Percentiles rank a stretch among this genome's conserved stretches.
Evolutionary conservation across 1,139 yeast genomes (phyloP).

Genomic region (Pichia sp.): DNA sequence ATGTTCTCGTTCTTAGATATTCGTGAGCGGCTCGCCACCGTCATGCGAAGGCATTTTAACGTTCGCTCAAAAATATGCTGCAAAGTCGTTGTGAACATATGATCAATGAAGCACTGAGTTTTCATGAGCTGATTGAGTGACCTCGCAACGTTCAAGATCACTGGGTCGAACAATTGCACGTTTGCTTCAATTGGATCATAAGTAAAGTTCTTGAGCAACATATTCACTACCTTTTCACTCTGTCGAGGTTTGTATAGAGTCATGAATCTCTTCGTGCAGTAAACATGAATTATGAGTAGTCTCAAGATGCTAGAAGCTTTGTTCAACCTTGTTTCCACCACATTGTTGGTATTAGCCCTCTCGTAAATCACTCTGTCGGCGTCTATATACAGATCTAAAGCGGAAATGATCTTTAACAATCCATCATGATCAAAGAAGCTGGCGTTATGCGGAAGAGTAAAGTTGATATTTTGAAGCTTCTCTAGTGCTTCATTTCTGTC

Average conservation of each 20-base stretch:
- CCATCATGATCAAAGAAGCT: conserved; percentile 16
- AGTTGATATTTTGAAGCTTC: conserved; percentile 31
- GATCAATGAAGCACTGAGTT: conserved; percentile 34
- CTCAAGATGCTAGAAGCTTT: conserved; percentile 35
- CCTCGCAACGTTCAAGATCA: conserved; percentile 31
- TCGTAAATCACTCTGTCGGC: conserved; percentile 34
- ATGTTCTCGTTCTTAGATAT: conserved; percentile 18
- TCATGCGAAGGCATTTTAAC: conserved; percentile 20
- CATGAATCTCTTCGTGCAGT: conserved; percentile 13
- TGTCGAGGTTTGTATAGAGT: conserved; percentile 30
- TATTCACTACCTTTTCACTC: conserved; percentile 26
- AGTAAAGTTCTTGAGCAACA: conserved; percentile 23
- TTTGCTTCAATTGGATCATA: conserved; percentile 11
- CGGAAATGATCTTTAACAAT: conserved; percentile 27
- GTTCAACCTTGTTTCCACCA: conserved; percentile 36
- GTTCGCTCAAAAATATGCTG: conserved; percentile 24
- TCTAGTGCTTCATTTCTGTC: conserved; percentile 47
- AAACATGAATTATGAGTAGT: conserved; percentile 27
- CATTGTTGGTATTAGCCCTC: conserved; percentile 24
- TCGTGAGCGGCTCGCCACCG: conserved; percentile 6
- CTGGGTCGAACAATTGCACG: conserved; percentile 29
- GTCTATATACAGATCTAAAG: conserved; percentile 36
- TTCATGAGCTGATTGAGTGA: conserved; percentile 28
- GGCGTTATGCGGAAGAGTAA: conserved; percentile 17
- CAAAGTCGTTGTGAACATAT: conserved; percentile 33